These are phyloP conservation scores for Talaromyces ruber DNA, from an alignment of 495 filamentous ascomycete genomes.

Conservation along the genomic window DNA sequence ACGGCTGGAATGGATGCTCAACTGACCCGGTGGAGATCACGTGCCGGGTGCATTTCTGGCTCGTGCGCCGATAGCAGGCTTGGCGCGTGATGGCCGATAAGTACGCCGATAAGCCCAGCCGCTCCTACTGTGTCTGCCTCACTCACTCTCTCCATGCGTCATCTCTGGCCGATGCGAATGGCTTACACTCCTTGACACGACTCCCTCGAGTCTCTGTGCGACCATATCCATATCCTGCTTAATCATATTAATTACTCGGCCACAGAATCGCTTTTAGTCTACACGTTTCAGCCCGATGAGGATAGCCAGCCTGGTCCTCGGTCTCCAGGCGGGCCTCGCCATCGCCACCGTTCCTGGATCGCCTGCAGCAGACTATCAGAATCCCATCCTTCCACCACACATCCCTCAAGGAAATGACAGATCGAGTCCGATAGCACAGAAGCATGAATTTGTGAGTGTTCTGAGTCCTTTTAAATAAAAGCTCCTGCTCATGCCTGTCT, in stretches of 20 bases:
- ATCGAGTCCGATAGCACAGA: neutral
- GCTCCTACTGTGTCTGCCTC: neutral
- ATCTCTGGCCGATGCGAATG: neutral
- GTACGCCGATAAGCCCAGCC: neutral
- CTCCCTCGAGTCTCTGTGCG: neutral
- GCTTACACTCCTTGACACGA: neutral
- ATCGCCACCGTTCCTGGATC: conserved; percentile 1
- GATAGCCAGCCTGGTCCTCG: conserved; percentile 69
- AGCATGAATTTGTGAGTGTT: conserved; percentile 8
- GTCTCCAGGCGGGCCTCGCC: conserved; percentile 52
- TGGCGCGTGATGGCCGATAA: neutral
- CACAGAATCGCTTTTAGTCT: neutral
- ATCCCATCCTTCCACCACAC: conserved; percentile 4
- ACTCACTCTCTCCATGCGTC: neutral
- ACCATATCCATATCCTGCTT: neutral
- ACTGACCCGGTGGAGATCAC: neutral
- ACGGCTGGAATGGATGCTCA: neutral
- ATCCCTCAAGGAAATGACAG: conserved; percentile 1
- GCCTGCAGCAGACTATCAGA: neutral
- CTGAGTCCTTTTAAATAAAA: neutral
- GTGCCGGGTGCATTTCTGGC: neutral
- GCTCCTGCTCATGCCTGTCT: conserved; percentile 7
- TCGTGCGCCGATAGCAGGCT: neutral
- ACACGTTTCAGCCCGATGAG: neutral
- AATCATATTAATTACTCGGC: neutral